These are phyloP conservation scores for Sphagnurus paluster DNA, from an alignment of 1,284 basidiomycete genomes.

Conservation along the genomic window DNA sequence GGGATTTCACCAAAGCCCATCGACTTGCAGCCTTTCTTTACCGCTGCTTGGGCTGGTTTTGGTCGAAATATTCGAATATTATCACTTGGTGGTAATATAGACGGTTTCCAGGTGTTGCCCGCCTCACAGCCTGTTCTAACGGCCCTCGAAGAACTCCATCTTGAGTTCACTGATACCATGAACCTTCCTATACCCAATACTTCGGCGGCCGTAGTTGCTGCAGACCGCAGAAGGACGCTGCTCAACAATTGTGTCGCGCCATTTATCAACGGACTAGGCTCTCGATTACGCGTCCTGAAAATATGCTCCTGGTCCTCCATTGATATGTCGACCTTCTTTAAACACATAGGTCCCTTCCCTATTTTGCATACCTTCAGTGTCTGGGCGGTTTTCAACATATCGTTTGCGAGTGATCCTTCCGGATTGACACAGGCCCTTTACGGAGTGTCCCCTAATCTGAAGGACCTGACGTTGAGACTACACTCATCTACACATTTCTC, in stretches of 20 bases:
- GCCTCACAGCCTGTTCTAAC: conserved; percentile 30
- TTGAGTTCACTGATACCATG: conserved; percentile 38
- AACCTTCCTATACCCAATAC: conserved; percentile 22
- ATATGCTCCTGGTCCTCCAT: conserved; percentile 37
- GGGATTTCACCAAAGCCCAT: conserved; percentile 32
- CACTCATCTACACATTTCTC: conserved; percentile 31
- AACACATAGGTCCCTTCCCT: conserved; percentile 30
- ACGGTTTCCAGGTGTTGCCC: conserved; percentile 33
- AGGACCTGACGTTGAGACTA: conserved; percentile 36
- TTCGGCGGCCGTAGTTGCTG: conserved; percentile 2
- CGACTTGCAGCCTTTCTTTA: conserved; percentile 31
- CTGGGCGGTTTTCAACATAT: conserved; percentile 39
- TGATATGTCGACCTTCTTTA: conserved; percentile 38
- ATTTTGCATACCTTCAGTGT: conserved; percentile 32
- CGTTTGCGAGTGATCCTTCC: conserved; percentile 32
- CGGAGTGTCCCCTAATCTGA: conserved; percentile 29
- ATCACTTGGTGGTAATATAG: conserved; percentile 37
- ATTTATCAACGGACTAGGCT: conserved; percentile 34
- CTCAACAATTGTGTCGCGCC: conserved; percentile 33
- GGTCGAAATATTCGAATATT: conserved; percentile 32
- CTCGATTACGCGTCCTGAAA: conserved; percentile 30
- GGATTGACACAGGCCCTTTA: conserved; percentile 34
- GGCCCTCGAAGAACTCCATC: conserved; percentile 31
- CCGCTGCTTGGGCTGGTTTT: conserved; percentile 36
- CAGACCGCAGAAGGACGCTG: conserved; percentile 8